A percentile compares a stretch with the other conserved stretches of the same genome.
These are phyloP conservation scores for Urochloa ruziziensis DNA, from an alignment of 176 grass and related monocot species.

Conservation along the genomic window DNA sequence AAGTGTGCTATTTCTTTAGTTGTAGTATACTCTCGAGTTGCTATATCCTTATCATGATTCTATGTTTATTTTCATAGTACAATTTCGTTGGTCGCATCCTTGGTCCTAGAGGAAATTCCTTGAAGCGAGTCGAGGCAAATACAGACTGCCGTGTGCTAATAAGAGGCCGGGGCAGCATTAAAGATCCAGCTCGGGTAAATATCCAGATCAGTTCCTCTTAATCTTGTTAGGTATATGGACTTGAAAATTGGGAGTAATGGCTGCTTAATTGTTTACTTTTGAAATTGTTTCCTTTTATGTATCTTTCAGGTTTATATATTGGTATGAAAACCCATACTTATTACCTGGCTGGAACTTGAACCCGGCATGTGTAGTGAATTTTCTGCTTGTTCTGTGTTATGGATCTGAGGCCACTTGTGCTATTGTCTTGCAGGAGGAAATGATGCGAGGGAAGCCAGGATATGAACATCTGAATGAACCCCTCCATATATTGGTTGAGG, in stretches of 20 bases:
- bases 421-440: conserved; percentile 64
- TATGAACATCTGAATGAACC: conserved; percentile 97
- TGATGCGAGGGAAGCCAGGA: conserved; percentile 91
- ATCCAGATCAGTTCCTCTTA: conserved; percentile 10
- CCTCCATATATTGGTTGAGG: conserved; percentile 93
- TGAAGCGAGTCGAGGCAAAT: conserved; percentile 92
- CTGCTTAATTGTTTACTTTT: neutral
- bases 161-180: conserved; percentile 95
- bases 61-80: conserved; percentile 54
- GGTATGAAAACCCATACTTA: neutral
- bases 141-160: conserved; percentile 94
- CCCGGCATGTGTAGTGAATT: too few species aligned
- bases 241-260: neutral
- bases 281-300: neutral
- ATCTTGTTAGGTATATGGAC: neutral
- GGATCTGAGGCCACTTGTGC: neutral
- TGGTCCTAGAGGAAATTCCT: conserved; percentile 95
- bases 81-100: conserved; percentile 96
- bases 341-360: neutral
- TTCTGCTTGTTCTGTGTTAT: neutral
- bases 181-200: conserved; percentile 88
- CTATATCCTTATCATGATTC: conserved; percentile 8
- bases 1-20: conserved; percentile 46
- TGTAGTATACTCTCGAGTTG: neutral
- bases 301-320: neutral